Conservation (phyloP, 371 early-diverging fungal species). For the Actinomortierella ambigua region DNA sequence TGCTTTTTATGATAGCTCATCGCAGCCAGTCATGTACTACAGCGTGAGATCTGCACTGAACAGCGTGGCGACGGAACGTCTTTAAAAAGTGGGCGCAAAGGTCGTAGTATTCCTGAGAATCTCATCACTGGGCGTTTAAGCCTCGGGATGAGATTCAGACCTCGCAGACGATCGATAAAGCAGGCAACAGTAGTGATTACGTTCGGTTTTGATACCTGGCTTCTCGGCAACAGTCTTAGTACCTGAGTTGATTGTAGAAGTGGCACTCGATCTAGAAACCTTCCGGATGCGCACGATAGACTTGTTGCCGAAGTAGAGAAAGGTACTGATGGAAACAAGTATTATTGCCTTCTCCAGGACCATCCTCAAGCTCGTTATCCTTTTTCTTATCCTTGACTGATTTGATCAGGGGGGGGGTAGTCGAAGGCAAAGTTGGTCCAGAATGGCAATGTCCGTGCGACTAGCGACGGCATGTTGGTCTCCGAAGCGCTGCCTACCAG, state of each 20-base stretch:
- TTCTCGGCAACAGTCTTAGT: not conserved
- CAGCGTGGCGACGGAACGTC: slow-evolving; percentile 16
- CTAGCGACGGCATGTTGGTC: not conserved
- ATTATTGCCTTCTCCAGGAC: slow-evolving; percentile 5
- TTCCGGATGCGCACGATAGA: no score
- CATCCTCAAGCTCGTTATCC: slow-evolving; percentile 5
- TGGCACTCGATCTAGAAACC: no score
- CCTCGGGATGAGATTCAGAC: slow-evolving; percentile 2
- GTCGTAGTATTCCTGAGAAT: slow-evolving; percentile 8
- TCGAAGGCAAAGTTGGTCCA: slow-evolving; percentile 8
- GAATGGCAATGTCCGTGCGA: not conserved
- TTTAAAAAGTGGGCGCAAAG: not conserved
- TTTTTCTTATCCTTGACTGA: not conserved
- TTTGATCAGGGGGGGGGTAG: no score
- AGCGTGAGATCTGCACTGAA: slow-evolving; percentile 11
- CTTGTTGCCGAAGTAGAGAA: slow-evolving; percentile 20
- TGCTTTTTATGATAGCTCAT: slow-evolving; percentile 11
- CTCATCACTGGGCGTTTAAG: no score
- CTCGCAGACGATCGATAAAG: slow-evolving; percentile 12
- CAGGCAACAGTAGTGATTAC: slow-evolving; percentile 10
- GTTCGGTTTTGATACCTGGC: no score
- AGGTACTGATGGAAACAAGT: slow-evolving; percentile 5
- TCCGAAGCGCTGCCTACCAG: slow-evolving; percentile 2
- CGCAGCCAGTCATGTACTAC: slow-evolving; percentile 10
- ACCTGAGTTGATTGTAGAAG: no score